These are phyloP conservation scores for Leptomonas pyrrhocoris DNA, from an alignment of 208 protist genomes.

Conservation along the genomic window DNA sequence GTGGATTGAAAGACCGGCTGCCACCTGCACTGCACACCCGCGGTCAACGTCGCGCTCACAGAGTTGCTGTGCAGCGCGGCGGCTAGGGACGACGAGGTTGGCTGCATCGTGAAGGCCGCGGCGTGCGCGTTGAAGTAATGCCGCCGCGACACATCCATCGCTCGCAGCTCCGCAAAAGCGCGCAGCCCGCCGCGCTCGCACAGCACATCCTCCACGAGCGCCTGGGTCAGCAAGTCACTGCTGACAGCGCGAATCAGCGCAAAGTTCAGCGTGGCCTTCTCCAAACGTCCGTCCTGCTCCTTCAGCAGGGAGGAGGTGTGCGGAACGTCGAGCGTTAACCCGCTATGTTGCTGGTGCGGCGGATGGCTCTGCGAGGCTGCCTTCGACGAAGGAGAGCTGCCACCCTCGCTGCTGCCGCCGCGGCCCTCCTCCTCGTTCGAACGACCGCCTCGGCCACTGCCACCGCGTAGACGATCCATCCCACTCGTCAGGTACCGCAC, in stretches of 20 bases:
- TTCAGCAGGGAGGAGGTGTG: constrained; percentile 53
- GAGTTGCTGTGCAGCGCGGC: not conserved
- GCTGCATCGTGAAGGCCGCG: constrained; percentile 21
- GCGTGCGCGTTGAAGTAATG: constrained; percentile 29
- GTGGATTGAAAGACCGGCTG: constrained; percentile 69
- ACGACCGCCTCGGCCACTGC: not conserved
- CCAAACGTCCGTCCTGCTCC: constrained; percentile 23
- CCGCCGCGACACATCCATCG: constrained; percentile 16
- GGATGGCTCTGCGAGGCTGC: not conserved
- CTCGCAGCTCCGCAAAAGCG: not conserved
- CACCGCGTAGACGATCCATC: constrained; percentile 21
- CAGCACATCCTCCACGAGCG: constrained; percentile 18
- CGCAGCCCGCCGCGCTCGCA: not conserved
- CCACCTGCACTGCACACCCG: constrained; percentile 39
- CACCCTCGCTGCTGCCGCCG: not conserved
- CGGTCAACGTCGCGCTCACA: constrained; percentile 2
- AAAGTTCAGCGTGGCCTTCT: constrained; percentile 23
- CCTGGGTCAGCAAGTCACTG: not conserved
- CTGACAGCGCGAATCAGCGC: constrained; percentile 19
- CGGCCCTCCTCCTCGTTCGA: not conserved
- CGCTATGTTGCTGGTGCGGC: constrained; percentile 23
- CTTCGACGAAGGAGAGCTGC: constrained; percentile 8
- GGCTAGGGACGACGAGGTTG: not conserved
- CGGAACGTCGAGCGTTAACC: constrained; percentile 58
- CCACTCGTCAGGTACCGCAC: constrained; percentile 27